Evolutionary conservation across 2,329 filamentous ascomycete species (phyloP), one percentile per base, ranked within the genome.

Genomic region (Basipetospora chlamydospora): DNA sequence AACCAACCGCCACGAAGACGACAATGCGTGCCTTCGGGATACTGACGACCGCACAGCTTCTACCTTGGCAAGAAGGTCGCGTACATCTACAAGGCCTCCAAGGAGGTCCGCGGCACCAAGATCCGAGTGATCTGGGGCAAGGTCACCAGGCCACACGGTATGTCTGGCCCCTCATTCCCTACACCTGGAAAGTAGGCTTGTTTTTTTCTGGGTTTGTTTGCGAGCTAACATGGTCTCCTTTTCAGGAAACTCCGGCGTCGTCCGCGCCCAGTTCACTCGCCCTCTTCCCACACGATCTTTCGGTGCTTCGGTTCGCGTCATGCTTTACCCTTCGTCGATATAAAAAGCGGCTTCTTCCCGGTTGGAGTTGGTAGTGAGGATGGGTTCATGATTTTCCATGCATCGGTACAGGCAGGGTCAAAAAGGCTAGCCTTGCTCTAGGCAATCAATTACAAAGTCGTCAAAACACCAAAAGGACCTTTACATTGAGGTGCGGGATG

Each of bases 51-150:
- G 43, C 42, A 41, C 51, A 73, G 70, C 69, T 95, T 95, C 82
- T 98, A 98, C 73, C 73, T 85, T 50, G 90, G 90, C 70, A 98
- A 98, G 82, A 87, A 87, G 72, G 78, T 96, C 63, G 90, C 90
- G 63, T 98, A 86, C 67, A 86, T 98, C 67, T 98, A 96, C 77
- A 85, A 87, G 60, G 88, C 80, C 54, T 79, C 84, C 67, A 87
- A 79, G 69, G 85, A 94, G 73, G 75, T 94, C 59, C 83, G 88
- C 57, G 90, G 90, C 62, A 88, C 86, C 64, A 96, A 96, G 80
- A 92, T 96, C 70, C 79, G 88, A 60, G 81, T 96, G 54, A 95
- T 96, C 73, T 96, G 87, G 86, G 88, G 88, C 73, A 95, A 94
- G 75, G 80, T 96, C 62, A 93, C 85, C 61, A 74, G 86, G 60